A percentile compares a stretch with the other conserved stretches of the same genome.
Conservation (phyloP, 495 filamentous ascomycete species). For the Podospora australis region DNA sequence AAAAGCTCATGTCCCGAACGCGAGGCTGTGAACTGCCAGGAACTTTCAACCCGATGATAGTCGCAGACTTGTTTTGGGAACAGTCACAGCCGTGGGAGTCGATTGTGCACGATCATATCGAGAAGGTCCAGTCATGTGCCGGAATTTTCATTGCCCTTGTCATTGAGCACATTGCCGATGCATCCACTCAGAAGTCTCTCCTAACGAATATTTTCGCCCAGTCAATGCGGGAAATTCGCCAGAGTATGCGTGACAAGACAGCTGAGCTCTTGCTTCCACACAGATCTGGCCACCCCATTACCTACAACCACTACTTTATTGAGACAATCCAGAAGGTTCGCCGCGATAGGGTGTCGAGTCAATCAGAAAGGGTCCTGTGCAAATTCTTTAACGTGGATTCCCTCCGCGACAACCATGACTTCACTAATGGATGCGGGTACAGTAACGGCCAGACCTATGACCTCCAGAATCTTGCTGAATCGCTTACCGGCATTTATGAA, state of each 20-base stretch:
- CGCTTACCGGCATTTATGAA: slow-evolving; percentile 20
- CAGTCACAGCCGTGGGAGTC: slow-evolving; percentile 37
- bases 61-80: slow-evolving; percentile 39
- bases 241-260: slow-evolving; percentile 22
- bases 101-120: slow-evolving; percentile 17
- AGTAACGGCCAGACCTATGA: no score
- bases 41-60: slow-evolving; percentile 41
- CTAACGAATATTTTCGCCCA: slow-evolving; percentile 24
- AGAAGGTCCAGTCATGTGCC: slow-evolving; percentile 23
- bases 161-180: slow-evolving; percentile 24
- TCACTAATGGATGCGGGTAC: background rate
- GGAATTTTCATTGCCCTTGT: slow-evolving; percentile 20
- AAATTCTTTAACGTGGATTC: slow-evolving; percentile 11
- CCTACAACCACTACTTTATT: slow-evolving; percentile 52
- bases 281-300: slow-evolving; percentile 41
- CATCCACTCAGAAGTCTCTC: slow-evolving; percentile 25
- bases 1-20: slow-evolving; percentile 22
- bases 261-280: slow-evolving; percentile 32
- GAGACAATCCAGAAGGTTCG: slow-evolving; percentile 41
- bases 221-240: slow-evolving; percentile 20
- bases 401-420: slow-evolving; percentile 15
- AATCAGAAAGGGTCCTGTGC: slow-evolving; percentile 18
- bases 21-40: slow-evolving; percentile 41
- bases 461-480: slow-evolving; percentile 21
- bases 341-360: slow-evolving; percentile 15